A percentile compares a stretch with the other conserved stretches of the same genome.
Conservation (phyloP, 495 filamentous ascomycete genomes). For the Penicillium angulare region DNA sequence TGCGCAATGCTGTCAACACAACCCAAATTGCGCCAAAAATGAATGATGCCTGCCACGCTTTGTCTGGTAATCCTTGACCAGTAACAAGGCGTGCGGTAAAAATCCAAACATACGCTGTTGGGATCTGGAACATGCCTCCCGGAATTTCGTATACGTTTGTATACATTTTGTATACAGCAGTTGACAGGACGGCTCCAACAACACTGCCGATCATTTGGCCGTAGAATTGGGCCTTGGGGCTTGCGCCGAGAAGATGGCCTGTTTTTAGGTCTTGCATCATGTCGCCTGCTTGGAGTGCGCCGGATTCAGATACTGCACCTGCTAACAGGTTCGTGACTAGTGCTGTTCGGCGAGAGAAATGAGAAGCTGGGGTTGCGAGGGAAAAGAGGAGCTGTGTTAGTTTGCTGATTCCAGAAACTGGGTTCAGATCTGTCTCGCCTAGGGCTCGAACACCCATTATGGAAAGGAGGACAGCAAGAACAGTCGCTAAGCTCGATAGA, state of each 20-base stretch:
- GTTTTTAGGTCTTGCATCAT: conserved; percentile 99
- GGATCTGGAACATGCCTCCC: conserved; percentile 85
- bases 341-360: conserved; percentile 56
- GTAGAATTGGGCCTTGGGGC: conserved; percentile 93
- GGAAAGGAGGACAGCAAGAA: conserved; percentile 83
- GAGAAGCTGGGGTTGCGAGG: conserved; percentile 75
- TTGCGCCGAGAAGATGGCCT: conserved; percentile 86
- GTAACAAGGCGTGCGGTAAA: conserved; percentile 95
- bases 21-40: conserved; percentile 70
- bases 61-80: conserved; percentile 79
- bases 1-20: conserved; percentile 64
- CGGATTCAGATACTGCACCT: conserved; percentile 84
- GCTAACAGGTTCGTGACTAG: conserved; percentile 91
- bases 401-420: conserved; percentile 95
- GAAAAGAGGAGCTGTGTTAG: conserved; percentile 94
- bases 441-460: conserved; percentile 95
- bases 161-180: conserved; percentile 88
- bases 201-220: conserved; percentile 90
- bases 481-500: conserved; percentile 78
- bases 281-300: conserved; percentile 92
- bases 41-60: conserved; percentile 75
- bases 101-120: conserved; percentile 94
- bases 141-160: conserved; percentile 86
- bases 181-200: conserved; percentile 83
- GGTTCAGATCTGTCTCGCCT: conserved; percentile 95